Conservation (phyloP, 2,329 filamentous ascomycete species). For the Trichoderma arundinaceum region DNA sequence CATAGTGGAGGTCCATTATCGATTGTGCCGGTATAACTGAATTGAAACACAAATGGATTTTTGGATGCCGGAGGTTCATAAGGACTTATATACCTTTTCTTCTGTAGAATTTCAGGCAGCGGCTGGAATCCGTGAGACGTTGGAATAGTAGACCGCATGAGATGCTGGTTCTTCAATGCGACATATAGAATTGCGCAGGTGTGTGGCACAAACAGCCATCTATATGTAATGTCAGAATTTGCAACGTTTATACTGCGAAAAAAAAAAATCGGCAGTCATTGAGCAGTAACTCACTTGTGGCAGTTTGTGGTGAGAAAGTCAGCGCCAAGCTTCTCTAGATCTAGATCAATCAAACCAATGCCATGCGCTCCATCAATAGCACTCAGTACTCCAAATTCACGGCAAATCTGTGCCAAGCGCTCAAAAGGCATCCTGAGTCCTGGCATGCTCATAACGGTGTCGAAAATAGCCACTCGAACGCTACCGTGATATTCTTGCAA, state of each 20-base stretch:
- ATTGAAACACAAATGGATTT: conserved; percentile 27
- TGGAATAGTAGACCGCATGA: conserved; percentile 19
- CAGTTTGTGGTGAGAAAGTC: conserved; percentile 25
- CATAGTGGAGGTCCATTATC: conserved; percentile 23
- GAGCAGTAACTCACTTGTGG: conserved; percentile 10
- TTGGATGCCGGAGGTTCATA: conserved; percentile 15
- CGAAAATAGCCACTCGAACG: conserved; percentile 23
- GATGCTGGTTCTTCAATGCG: conserved; percentile 8
- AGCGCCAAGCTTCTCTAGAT: conserved; percentile 11
- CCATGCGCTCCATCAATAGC: conserved; percentile 27
- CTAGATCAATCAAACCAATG: conserved; percentile 24
- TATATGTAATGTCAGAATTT: neutral
- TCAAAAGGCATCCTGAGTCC: conserved; percentile 26
- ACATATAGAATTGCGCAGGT: conserved; percentile 26
- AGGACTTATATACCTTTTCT: conserved; percentile 16
- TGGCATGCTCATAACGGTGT: conserved; percentile 28
- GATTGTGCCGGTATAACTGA: conserved; percentile 23
- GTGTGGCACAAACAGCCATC: conserved; percentile 27
- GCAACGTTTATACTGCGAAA: no score
- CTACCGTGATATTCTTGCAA: conserved; percentile 14
- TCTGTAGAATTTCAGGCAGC: conserved; percentile 7
- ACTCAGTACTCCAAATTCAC: conserved; percentile 11
- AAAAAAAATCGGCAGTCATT: neutral
- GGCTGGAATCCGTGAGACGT: conserved; percentile 25
- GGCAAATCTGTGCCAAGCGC: neutral